Conservation (phyloP, 2,329 filamentous ascomycete genomes). For the Colletotrichum ledebouriae region DNA sequence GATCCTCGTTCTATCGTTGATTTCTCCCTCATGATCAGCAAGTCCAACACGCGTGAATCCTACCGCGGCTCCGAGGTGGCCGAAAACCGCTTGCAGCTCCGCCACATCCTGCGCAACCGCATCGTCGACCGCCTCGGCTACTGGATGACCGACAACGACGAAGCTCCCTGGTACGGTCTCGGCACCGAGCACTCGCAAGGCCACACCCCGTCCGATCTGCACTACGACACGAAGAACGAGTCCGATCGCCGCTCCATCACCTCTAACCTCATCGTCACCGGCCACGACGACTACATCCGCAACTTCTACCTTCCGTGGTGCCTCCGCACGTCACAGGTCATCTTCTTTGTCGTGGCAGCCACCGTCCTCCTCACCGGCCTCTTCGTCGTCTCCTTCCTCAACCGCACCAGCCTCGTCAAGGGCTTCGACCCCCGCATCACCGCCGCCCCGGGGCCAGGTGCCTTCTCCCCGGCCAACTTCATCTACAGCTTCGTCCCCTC, state of each 20-base stretch:
- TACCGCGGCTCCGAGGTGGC: conserved; percentile 79
- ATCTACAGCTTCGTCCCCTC: conserved; percentile 84
- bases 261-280: conserved; percentile 54
- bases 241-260: conserved; percentile 46
- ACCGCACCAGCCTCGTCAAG: conserved; percentile 71
- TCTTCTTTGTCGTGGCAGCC: conserved; percentile 73
- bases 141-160: conserved; percentile 78
- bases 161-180: conserved; percentile 82
- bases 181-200: conserved; percentile 67
- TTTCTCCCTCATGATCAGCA: conserved; percentile 80
- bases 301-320: conserved; percentile 81
- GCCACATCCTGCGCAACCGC: conserved; percentile 65
- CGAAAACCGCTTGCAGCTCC: conserved; percentile 64
- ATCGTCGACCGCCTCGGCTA: conserved; percentile 84
- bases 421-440: conserved; percentile 81
- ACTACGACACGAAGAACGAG: conserved; percentile 45
- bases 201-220: conserved; percentile 39
- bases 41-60: conserved; percentile 81
- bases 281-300: conserved; percentile 63
- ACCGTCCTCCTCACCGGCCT: conserved; percentile 76
- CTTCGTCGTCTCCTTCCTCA: conserved; percentile 83
- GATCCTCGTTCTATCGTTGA: conserved; percentile 87
- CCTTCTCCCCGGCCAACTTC: conserved; percentile 90
- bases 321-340: conserved; percentile 74
- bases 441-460: conserved; percentile 68